phyloP scores from a whole-genome alignment of 805 yeast species.

The Diddensiella caesifluorescens region DNA sequence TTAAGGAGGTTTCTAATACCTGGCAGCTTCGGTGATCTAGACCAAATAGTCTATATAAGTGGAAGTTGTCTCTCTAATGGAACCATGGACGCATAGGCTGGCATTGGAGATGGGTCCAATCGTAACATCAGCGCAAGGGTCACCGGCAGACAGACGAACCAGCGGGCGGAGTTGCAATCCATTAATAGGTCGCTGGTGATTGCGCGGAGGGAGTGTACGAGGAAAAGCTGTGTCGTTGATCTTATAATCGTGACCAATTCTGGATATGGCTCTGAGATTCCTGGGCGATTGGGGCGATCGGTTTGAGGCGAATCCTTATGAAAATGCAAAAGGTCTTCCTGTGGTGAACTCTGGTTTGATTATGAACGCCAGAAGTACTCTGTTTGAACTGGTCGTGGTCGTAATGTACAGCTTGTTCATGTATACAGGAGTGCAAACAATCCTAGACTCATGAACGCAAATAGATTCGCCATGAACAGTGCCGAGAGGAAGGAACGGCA shows the following conservation, averaged over 20 bases:
- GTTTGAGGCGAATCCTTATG: constrained; percentile 59
- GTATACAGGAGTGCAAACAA: constrained; percentile 69
- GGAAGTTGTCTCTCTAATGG: constrained; percentile 72
- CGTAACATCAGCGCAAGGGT: constrained; percentile 54
- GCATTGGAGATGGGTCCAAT: constrained; percentile 59
- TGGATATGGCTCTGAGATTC: constrained; percentile 51
- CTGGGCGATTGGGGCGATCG: constrained; percentile 50
- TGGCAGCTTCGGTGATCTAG: neutral
- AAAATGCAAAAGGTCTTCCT: constrained; percentile 37
- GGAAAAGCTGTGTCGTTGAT: constrained; percentile 13
- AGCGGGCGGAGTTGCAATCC: constrained; percentile 74
- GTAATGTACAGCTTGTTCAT: constrained; percentile 45
- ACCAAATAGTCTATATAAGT: constrained; percentile 54
- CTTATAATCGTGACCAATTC: constrained; percentile 65
- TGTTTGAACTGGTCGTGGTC: constrained; percentile 32
- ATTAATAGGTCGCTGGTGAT: constrained; percentile 51
- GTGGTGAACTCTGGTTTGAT: constrained; percentile 54
- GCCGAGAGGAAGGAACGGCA: constrained; percentile 3
- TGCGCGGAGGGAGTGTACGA: too few species aligned
- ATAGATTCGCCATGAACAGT: constrained; percentile 48
- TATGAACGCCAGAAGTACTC: constrained; percentile 29
- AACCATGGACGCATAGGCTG: constrained; percentile 41
- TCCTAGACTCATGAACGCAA: constrained; percentile 73
- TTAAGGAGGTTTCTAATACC: too few species aligned
- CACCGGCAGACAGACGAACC: constrained; percentile 59